A percentile compares a stretch with the other conserved stretches of the same genome.
These are phyloP conservation scores for Ceratocystis albifundus DNA, from an alignment of 2,329 filamentous ascomycete species.

Conservation along the genomic window DNA sequence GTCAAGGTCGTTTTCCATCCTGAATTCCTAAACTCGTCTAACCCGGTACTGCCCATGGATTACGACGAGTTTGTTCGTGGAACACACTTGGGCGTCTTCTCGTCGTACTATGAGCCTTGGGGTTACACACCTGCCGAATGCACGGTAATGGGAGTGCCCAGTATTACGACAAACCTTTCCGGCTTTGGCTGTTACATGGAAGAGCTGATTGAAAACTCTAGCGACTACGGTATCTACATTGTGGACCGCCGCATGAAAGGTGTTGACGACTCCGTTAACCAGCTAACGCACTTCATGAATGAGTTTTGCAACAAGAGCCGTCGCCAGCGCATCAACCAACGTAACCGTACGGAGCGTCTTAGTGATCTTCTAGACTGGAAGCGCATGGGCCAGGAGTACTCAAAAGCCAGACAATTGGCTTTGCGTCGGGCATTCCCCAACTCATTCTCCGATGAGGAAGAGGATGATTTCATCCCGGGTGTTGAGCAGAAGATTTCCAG, in stretches of 20 bases:
- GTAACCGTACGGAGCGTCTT: slow-evolving; percentile 88
- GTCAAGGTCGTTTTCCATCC: slow-evolving; percentile 98
- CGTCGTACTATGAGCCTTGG: slow-evolving; percentile 99
- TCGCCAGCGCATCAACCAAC: slow-evolving; percentile 94
- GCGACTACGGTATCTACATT: slow-evolving; percentile 98
- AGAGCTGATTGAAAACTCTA: slow-evolving; percentile 93
- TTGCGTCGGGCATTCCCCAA: slow-evolving; percentile 81
- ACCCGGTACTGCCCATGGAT: slow-evolving; percentile 87
- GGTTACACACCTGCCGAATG: slow-evolving; percentile 97
- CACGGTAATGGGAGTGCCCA: slow-evolving; percentile 97
- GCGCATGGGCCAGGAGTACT: slow-evolving; percentile 98
- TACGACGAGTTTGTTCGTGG: slow-evolving; percentile 98
- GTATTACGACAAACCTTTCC: slow-evolving; percentile 94
- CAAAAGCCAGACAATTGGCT: slow-evolving; percentile 90
- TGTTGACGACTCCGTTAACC: slow-evolving; percentile 93
- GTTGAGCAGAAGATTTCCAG: slow-evolving; percentile 92
- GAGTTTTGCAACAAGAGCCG: slow-evolving; percentile 90
- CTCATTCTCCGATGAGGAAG: slow-evolving; percentile 74
- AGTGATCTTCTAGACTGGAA: slow-evolving; percentile 98
- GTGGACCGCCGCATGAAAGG: slow-evolving; percentile 92
- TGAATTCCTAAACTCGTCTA: slow-evolving; percentile 90
- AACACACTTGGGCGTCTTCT: slow-evolving; percentile 88
- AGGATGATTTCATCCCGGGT: slow-evolving; percentile 81
- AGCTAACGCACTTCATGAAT: slow-evolving; percentile 73
- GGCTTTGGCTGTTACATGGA: slow-evolving; percentile 99